phyloP scores from a whole-genome alignment of 371 early-diverging fungal genomes.

The Enteropsectra breve region DNA sequence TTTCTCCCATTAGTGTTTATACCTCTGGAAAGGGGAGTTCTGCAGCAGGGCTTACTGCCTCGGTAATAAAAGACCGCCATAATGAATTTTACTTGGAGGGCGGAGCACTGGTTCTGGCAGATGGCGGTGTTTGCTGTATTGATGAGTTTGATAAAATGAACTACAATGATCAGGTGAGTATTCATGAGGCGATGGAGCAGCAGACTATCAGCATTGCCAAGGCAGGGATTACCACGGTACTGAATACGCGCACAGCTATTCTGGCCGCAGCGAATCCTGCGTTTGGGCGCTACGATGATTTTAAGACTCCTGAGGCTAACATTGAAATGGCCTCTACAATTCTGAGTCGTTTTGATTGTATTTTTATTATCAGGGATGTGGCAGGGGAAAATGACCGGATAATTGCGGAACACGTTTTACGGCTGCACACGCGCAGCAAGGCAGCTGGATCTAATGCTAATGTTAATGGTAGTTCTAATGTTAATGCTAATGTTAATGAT shows the following conservation, averaged over 20 bases:
- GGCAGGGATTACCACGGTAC: slow-evolving; percentile 96
- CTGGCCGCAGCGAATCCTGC: slow-evolving; percentile 99
- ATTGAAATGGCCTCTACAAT: slow-evolving; percentile 98
- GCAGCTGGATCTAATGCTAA: not conserved
- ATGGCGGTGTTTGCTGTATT: slow-evolving; percentile 97
- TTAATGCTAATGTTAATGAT: slow-evolving; percentile 73
- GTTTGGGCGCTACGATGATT: slow-evolving; percentile 96
- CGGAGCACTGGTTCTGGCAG: slow-evolving; percentile 98
- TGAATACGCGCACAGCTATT: slow-evolving; percentile 91
- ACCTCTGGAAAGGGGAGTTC: slow-evolving; percentile 75
- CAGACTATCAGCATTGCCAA: slow-evolving; percentile 99
- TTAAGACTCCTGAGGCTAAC: slow-evolving; percentile 70
- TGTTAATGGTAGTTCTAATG: slow-evolving; percentile 69
- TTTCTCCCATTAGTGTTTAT: slow-evolving; percentile 83
- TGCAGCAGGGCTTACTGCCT: slow-evolving; percentile 77
- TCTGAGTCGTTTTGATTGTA: slow-evolving; percentile 85
- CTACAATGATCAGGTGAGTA: slow-evolving; percentile 95
- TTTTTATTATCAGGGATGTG: slow-evolving; percentile 84
- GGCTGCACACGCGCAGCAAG: slow-evolving; percentile 33
- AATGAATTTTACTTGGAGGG: slow-evolving; percentile 95
- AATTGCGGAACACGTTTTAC: slow-evolving; percentile 58
- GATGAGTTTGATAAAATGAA: slow-evolving; percentile 99
- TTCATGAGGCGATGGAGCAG: slow-evolving; percentile 99
- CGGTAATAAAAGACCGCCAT: slow-evolving; percentile 67
- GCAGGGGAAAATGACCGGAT: slow-evolving; percentile 70